These are phyloP conservation scores for Amauroascus verrucosus DNA, from an alignment of 2,329 filamentous ascomycete species.

Conservation along the genomic window DNA sequence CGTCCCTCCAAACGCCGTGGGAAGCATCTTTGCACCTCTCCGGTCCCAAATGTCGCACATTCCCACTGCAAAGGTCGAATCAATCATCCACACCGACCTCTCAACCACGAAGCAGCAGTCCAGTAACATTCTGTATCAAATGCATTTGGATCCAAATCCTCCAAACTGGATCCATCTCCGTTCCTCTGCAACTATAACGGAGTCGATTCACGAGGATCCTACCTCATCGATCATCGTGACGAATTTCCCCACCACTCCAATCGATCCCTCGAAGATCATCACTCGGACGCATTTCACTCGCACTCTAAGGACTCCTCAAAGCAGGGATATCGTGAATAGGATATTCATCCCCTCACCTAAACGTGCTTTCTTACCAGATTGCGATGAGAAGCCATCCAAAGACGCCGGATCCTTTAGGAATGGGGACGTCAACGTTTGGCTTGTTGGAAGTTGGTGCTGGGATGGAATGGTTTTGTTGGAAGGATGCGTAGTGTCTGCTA, in stretches of 20 bases:
- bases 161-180: conserved; percentile 29
- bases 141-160: conserved; percentile 13
- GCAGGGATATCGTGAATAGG: conserved; percentile 39
- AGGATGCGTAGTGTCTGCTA: conserved; percentile 51
- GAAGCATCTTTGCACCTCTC: conserved; percentile 40
- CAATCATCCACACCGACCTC: conserved; percentile 37
- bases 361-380: neutral
- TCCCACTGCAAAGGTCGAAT: conserved; percentile 42
- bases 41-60: conserved; percentile 32
- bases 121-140: neutral
- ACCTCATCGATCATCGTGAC: conserved; percentile 43
- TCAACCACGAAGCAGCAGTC: conserved; percentile 5
- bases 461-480: conserved; percentile 55
- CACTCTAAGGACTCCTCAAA: conserved; percentile 43
- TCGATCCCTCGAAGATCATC: conserved; percentile 35
- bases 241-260: conserved; percentile 39
- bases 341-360: conserved; percentile 30
- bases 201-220: conserved; percentile 45
- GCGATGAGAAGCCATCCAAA: neutral
- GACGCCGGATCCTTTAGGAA: conserved; percentile 38
- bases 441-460: conserved; percentile 54
- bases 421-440: conserved; percentile 45
- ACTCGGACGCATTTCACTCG: conserved; percentile 43
- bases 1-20: conserved; percentile 46
- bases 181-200: conserved; percentile 34